A percentile compares a stretch with the other conserved stretches of the same genome.
phyloP scores from a whole-genome alignment of 805 yeast genomes.

The Barnettozyma wickerhamii region DNA sequence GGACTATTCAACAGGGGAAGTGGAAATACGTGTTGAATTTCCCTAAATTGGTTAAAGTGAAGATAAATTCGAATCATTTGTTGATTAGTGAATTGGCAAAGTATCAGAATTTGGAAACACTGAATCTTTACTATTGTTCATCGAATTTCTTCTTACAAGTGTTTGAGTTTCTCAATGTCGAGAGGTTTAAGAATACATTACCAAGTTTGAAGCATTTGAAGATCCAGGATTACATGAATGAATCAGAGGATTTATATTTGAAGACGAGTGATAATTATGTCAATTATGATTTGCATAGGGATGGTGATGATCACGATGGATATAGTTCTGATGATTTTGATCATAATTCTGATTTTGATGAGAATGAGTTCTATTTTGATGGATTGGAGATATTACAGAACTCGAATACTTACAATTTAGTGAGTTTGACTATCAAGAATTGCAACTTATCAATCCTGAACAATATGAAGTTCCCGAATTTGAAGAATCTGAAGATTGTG shows the following conservation, averaged over 20 bases:
- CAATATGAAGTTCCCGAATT: conserved; percentile 12
- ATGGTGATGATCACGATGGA: conserved; percentile 19
- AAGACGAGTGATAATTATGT: conserved; percentile 19
- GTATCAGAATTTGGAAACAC: conserved; percentile 11
- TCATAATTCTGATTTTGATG: conserved; percentile 29
- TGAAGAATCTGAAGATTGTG: conserved; percentile 17
- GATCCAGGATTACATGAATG: conserved; percentile 25
- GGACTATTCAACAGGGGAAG: conserved; percentile 2
- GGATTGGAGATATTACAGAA: conserved; percentile 26
- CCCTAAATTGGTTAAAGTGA: conserved; percentile 12
- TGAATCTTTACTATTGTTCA: conserved; percentile 24
- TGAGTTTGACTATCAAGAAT: conserved; percentile 17
- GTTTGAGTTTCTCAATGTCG: conserved; percentile 15
- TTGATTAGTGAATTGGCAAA: conserved; percentile 7
- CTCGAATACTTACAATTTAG: conserved; percentile 10
- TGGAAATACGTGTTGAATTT: conserved; percentile 2
- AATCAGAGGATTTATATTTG: conserved; percentile 22
- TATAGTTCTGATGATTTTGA: conserved; percentile 27
- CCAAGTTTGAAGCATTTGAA: conserved; percentile 17
- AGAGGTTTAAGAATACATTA: conserved; percentile 10
- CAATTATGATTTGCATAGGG: conserved; percentile 19
- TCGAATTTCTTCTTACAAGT: conserved; percentile 21
- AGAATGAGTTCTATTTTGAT: conserved; percentile 34
- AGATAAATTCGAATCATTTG: conserved; percentile 22
- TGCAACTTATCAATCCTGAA: conserved; percentile 21